These are phyloP conservation scores for Dactylellina sp. DNA, from an alignment of 2,329 filamentous ascomycete species.

Conservation along the genomic window DNA sequence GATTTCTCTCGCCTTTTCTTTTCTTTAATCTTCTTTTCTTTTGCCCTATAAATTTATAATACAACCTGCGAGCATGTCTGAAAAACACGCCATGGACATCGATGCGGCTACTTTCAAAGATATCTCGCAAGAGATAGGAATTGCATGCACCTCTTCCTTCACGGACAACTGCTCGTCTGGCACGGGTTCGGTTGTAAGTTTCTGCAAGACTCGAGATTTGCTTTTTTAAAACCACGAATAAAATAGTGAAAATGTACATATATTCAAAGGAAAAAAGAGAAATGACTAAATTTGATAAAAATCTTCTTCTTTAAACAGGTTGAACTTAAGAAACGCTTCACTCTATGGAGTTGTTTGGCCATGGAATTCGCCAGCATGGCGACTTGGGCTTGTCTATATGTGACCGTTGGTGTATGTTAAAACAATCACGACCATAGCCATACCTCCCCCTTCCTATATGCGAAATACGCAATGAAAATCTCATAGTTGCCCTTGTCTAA, in stretches of 20 bases:
- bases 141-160: slow-evolving; percentile 45
- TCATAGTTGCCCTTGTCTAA: slow-evolving; percentile 28
- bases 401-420: slow-evolving; percentile 56
- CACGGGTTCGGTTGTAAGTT: slow-evolving; percentile 55
- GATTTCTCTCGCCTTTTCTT: slow-evolving; percentile 3
- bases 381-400: slow-evolving; percentile 54
- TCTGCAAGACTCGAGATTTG: not conserved
- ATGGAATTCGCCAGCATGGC: slow-evolving; percentile 57
- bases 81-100: slow-evolving; percentile 32
- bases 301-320: slow-evolving; percentile 34
- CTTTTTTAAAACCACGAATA: not conserved
- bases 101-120: slow-evolving; percentile 37
- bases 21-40: slow-evolving; percentile 4
- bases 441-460: not conserved
- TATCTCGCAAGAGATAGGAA: slow-evolving; percentile 52
- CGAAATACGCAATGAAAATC: not conserved
- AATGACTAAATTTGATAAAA: too few species aligned
- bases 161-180: slow-evolving; percentile 55
- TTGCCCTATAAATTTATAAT: slow-evolving; percentile 22
- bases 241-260: not conserved
- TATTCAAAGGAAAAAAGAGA: too few species aligned
- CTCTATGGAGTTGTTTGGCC: slow-evolving; percentile 53
- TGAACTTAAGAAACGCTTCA: slow-evolving; percentile 56
- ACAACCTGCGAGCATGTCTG: slow-evolving; percentile 34
- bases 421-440: not conserved